Percentiles rank a stretch among this genome's conserved stretches.
These are phyloP conservation scores for Magnusiomyces ingens DNA, from an alignment of 1,139 yeast species.

Conservation along the genomic window DNA sequence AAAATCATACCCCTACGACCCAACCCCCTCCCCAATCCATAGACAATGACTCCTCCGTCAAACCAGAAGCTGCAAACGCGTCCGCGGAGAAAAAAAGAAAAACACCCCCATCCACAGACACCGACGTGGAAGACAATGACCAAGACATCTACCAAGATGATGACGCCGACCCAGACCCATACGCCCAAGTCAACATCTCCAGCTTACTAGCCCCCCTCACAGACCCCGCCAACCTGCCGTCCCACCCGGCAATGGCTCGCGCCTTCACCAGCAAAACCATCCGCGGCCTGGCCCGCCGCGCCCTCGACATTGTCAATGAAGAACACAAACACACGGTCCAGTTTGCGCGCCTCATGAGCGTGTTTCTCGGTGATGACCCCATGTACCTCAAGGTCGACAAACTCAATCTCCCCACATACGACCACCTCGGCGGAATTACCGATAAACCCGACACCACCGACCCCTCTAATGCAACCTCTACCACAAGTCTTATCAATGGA, in stretches of 20 bases:
- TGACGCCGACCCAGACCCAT: conserved; percentile 30
- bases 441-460: conserved; percentile 22
- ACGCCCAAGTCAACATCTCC: conserved; percentile 37
- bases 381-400: conserved; percentile 51
- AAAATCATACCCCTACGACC: conserved; percentile 18
- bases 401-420: conserved; percentile 60
- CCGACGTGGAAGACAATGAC: conserved; percentile 24
- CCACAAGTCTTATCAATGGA: conserved; percentile 4
- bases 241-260: conserved; percentile 60
- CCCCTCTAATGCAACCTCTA: not conserved
- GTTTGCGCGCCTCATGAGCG: conserved; percentile 63
- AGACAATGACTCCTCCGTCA: conserved; percentile 12
- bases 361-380: conserved; percentile 84
- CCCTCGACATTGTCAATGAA: conserved; percentile 67
- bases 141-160: conserved; percentile 23
- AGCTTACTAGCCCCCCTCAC: conserved; percentile 69
- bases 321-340: conserved; percentile 73
- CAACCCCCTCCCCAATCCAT: conserved; percentile 20
- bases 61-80: too few relatives aligned
- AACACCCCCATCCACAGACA: conserved; percentile 19
- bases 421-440: conserved; percentile 44
- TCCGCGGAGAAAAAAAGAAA: too few relatives aligned
- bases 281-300: conserved; percentile 55
- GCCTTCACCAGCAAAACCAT: conserved; percentile 53
- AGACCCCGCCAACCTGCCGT: conserved; percentile 72